Conservation (phyloP, 2,329 filamentous ascomycete genomes). For the Beauveria varroae region DNA sequence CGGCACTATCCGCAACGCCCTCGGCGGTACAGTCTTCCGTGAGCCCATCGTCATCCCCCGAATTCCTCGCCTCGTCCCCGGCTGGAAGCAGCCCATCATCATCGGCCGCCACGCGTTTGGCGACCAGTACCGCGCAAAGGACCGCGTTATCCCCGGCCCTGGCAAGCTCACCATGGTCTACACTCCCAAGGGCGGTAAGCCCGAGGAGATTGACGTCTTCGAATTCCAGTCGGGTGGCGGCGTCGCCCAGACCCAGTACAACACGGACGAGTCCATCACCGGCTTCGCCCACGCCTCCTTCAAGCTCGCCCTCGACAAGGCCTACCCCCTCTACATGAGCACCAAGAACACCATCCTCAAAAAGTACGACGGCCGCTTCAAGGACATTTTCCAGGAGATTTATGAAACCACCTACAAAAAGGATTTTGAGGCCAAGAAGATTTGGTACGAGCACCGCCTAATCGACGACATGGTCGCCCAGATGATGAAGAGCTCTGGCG, state of each 20-base stretch:
- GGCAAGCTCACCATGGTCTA: slow-evolving; percentile 93
- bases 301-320: slow-evolving; percentile 86
- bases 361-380: slow-evolving; percentile 97
- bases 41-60: slow-evolving; percentile 95
- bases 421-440: slow-evolving; percentile 81
- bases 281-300: slow-evolving; percentile 96
- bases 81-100: slow-evolving; percentile 99
- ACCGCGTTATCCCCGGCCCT: slow-evolving; percentile 71
- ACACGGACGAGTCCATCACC: slow-evolving; percentile 90
- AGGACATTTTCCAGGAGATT: slow-evolving; percentile 98
- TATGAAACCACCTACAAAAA: slow-evolving; percentile 83
- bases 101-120: slow-evolving; percentile 98
- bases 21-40: slow-evolving; percentile 95
- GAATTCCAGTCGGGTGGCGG: slow-evolving; percentile 82
- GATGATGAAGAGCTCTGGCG: slow-evolving; percentile 98
- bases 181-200: slow-evolving; percentile 75
- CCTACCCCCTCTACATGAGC: slow-evolving; percentile 96
- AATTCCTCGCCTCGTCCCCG: slow-evolving; percentile 87
- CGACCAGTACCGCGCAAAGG: slow-evolving; percentile 97
- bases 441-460: slow-evolving; percentile 99
- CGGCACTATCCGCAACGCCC: slow-evolving; percentile 70
- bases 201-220: slow-evolving; percentile 82
- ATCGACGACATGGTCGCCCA: slow-evolving; percentile 99
- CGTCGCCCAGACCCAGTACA: slow-evolving; percentile 94
- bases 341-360: slow-evolving; percentile 99